Percentiles rank a stretch among this genome's conserved stretches.
Conservation (phyloP, 306 rosid genomes). For the Cyclanthera cordifolia region DNA sequence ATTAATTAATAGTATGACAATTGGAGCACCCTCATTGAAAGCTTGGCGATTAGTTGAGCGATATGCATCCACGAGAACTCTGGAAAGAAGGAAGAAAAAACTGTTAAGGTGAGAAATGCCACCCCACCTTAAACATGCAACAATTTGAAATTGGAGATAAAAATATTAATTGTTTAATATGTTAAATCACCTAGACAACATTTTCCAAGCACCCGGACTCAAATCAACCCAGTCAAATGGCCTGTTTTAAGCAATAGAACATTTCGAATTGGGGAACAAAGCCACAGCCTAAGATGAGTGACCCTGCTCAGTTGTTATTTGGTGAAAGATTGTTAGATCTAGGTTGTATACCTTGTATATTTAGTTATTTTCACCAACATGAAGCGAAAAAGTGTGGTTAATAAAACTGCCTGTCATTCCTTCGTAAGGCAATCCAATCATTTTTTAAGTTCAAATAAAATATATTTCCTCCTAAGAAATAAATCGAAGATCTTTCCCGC, state of each 20-base stretch:
- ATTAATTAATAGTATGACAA: background rate
- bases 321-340: background rate
- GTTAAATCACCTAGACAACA: background rate
- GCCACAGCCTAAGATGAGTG: background rate
- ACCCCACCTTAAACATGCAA: background rate
- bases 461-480: background rate
- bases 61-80: conserved; percentile 78
- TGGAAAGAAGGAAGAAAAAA: conserved; percentile 17
- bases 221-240: conserved; percentile 4
- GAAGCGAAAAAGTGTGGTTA: background rate
- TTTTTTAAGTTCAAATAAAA: background rate
- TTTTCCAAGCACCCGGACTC: background rate
- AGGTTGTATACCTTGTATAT: background rate
- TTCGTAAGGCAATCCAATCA: background rate
- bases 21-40: conserved; percentile 66
- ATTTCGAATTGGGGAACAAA: too few species aligned
- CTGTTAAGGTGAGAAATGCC: background rate
- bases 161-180: background rate
- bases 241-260: background rate
- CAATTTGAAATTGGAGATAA: background rate
- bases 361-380: background rate
- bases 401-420: background rate
- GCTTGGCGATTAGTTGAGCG: conserved; percentile 65
- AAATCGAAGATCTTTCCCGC: background rate
- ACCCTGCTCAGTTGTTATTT: background rate